Conservation (phyloP, 805 yeast genomes). For the Ogataea pini region DNA sequence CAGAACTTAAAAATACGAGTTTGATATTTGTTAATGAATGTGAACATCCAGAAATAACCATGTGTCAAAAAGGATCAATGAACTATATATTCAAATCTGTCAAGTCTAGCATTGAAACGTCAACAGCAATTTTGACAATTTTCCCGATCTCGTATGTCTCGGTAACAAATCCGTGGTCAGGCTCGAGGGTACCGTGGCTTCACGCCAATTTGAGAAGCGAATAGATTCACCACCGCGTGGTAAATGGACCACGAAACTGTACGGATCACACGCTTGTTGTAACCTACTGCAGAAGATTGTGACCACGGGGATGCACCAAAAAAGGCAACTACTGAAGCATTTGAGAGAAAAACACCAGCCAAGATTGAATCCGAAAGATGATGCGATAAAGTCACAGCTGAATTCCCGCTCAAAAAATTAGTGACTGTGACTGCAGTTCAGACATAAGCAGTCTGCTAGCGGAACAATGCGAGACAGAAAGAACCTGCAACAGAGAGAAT, state of each 20-base stretch:
- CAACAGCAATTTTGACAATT: conserved; percentile 32
- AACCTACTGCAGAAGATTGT: conserved; percentile 40
- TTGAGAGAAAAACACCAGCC: conserved; percentile 2
- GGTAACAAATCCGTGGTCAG: conserved; percentile 31
- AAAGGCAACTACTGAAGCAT: conserved; percentile 34
- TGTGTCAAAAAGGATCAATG: conserved; percentile 51
- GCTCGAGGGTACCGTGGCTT: conserved; percentile 43
- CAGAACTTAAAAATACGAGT: too few species aligned
- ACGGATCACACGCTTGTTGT: conserved; percentile 52
- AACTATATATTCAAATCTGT: conserved; percentile 53
- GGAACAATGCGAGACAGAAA: not conserved
- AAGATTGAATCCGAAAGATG: conserved; percentile 1
- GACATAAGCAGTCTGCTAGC: conserved; percentile 5
- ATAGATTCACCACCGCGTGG: conserved; percentile 49
- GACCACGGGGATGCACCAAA: conserved; percentile 27
- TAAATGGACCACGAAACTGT: conserved; percentile 46
- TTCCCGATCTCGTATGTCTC: conserved; percentile 19
- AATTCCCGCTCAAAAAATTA: not conserved
- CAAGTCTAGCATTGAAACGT: conserved; percentile 48
- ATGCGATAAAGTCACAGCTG: conserved; percentile 1
- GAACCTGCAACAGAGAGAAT: conserved; percentile 1
- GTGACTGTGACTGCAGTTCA: not conserved
- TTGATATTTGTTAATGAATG: too few species aligned
- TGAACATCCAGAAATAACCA: too few species aligned
- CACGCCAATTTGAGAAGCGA: conserved; percentile 59